These are phyloP conservation scores for Populus hybrid DNA, from an alignment of 441 rosid genomes.

Conservation along the genomic window DNA sequence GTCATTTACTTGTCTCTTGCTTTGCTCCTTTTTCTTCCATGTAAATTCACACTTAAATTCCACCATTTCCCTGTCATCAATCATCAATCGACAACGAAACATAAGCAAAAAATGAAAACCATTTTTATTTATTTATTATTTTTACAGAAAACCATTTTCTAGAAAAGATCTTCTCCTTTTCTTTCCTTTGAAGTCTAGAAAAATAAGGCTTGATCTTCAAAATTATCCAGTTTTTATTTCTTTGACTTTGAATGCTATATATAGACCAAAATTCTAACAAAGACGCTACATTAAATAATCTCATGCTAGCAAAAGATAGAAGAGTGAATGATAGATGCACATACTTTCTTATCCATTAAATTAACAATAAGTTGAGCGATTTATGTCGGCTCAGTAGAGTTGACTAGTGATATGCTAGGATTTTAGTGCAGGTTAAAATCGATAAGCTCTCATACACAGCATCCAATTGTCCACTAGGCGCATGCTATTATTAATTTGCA, in stretches of 20 bases:
- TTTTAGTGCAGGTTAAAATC: not conserved
- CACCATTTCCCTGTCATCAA: not conserved
- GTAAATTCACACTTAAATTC: not conserved
- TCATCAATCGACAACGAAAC: not conserved
- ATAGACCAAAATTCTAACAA: no score
- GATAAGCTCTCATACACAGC: not conserved
- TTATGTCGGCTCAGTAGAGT: not conserved
- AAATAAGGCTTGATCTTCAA: not conserved
- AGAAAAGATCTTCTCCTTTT: not conserved
- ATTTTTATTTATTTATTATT: no score
- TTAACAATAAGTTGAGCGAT: not conserved
- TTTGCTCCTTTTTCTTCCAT: not conserved
- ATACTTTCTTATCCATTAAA: not conserved
- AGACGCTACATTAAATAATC: no score
- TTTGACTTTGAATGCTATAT: no score
- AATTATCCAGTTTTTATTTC: no score
- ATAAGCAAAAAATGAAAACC: not conserved
- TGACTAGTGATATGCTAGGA: not conserved
- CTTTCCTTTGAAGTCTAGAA: not conserved
- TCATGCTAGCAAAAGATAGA: no score
- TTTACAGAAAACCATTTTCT: not conserved
- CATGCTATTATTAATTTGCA: no score
- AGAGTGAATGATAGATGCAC: no score
- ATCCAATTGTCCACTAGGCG: not conserved
- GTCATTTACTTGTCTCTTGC: not conserved